Conservation (phyloP, 1,284 basidiomycete species). For the Fomitopsis palustris region DNA sequence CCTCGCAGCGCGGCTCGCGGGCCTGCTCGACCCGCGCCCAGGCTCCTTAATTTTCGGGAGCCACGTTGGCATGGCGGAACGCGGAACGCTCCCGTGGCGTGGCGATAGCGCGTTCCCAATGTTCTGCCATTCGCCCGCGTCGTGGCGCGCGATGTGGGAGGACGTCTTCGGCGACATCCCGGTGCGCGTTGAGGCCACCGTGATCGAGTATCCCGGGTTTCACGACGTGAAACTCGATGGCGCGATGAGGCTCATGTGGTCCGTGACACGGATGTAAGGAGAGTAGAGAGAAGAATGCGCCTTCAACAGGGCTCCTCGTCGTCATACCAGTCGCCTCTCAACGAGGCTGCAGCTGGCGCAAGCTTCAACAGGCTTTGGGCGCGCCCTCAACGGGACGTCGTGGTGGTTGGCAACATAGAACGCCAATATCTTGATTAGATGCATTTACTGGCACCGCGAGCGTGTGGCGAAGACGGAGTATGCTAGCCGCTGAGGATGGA, state of each 20-base stretch:
- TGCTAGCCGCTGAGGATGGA: too few relatives aligned
- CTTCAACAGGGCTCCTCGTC: too few relatives aligned
- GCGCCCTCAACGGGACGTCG: too few relatives aligned
- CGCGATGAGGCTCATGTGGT: background rate
- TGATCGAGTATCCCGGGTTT: background rate
- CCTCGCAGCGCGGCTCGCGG: conserved; percentile 34
- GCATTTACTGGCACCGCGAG: background rate
- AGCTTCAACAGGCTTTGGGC: too few relatives aligned
- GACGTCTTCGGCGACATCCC: conserved; percentile 35
- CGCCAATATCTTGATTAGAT: too few relatives aligned
- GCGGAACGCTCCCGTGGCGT: conserved; percentile 15
- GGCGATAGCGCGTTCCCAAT: conserved; percentile 3
- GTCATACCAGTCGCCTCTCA: too few relatives aligned
- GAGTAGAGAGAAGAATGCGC: background rate
- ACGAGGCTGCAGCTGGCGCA: too few relatives aligned
- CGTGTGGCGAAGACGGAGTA: too few relatives aligned
- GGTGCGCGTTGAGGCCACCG: conserved; percentile 30
- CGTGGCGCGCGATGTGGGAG: conserved; percentile 41
- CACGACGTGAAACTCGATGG: background rate
- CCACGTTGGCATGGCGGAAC: conserved; percentile 20
- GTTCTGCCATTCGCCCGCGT: conserved; percentile 34
- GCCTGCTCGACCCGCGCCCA: conserved; percentile 31
- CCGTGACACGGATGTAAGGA: background rate
- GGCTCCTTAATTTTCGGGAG: conserved; percentile 31
- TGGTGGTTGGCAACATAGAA: too few relatives aligned